These are phyloP conservation scores for Begonia peltatifolia DNA, from an alignment of 306 rosid genomes.

Conservation along the genomic window DNA sequence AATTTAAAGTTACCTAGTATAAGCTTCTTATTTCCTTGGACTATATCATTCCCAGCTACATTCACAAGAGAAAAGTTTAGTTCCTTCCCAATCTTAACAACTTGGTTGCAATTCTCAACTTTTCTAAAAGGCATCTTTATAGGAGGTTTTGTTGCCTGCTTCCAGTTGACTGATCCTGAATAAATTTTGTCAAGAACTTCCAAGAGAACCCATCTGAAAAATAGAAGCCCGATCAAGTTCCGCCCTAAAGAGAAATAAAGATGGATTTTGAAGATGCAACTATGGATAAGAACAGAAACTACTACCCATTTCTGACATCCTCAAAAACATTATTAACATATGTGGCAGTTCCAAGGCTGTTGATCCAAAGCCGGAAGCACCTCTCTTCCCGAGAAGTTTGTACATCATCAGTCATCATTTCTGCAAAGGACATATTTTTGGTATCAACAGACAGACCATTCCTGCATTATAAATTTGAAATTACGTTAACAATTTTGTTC, in stretches of 20 bases:
- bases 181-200: constrained; percentile 58
- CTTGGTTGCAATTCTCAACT: constrained; percentile 64
- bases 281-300: constrained; percentile 8
- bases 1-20: constrained; percentile 24
- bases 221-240: constrained; percentile 16
- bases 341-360: constrained; percentile 48
- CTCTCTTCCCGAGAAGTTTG: constrained; percentile 73
- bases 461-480: constrained; percentile 19
- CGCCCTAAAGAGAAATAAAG: not conserved
- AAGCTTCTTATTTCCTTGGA: constrained; percentile 57
- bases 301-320: constrained; percentile 78
- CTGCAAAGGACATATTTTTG: constrained; percentile 67
- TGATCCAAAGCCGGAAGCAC: constrained; percentile 56
- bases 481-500: too few relatives aligned
- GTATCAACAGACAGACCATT: constrained; percentile 61
- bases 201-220: constrained; percentile 50
- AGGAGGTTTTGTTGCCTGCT: constrained; percentile 59
- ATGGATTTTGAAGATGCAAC: not conserved
- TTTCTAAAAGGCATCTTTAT: constrained; percentile 60
- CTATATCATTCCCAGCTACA: constrained; percentile 53
- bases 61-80: constrained; percentile 46
- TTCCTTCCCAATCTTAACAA: constrained; percentile 42
- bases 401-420: constrained; percentile 96
- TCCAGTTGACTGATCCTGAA: constrained; percentile 52
- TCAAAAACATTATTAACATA: constrained; percentile 47